A percentile compares a stretch with the other conserved stretches of the same genome.
Evolutionary conservation across 2,329 filamentous ascomycete species (phyloP).

Genomic region (Fonsecaea erecta): DNA sequence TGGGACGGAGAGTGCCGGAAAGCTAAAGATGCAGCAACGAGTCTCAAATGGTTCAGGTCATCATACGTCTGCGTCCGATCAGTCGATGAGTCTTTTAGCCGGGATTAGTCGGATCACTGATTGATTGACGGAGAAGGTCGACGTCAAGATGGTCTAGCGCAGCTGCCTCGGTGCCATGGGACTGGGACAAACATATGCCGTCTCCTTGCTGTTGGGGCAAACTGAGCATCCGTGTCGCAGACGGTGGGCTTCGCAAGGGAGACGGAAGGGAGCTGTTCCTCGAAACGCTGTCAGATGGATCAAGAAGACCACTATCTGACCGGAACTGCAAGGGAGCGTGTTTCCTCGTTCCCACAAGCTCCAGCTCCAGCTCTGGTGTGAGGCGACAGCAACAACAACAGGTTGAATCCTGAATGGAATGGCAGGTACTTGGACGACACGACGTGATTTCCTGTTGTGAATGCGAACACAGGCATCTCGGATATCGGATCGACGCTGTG

Average conservation of each 20-base stretch:
- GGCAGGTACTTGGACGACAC: neutral
- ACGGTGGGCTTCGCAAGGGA: neutral
- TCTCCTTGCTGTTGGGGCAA: neutral
- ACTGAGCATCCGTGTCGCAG: neutral
- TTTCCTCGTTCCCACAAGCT: neutral
- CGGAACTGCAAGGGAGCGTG: neutral
- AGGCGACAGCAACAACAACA: neutral
- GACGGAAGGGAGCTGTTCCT: neutral
- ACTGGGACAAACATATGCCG: neutral
- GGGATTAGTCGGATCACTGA: constrained; percentile 3
- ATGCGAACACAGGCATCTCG: neutral
- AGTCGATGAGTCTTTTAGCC: neutral
- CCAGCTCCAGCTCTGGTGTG: neutral
- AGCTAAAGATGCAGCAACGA: neutral
- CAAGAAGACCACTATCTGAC: neutral
- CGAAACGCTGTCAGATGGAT: neutral
- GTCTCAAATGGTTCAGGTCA: neutral
- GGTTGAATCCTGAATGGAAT: neutral
- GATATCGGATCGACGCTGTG: too few species aligned
- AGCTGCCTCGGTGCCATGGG: neutral
- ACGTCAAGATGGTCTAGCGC: neutral
- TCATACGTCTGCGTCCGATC: constrained; percentile 4
- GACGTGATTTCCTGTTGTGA: neutral
- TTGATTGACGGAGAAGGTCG: neutral
- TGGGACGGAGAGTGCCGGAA: neutral